Conservation (phyloP, 2,329 filamentous ascomycete genomes). For the Colletotrichum sp. region DNA sequence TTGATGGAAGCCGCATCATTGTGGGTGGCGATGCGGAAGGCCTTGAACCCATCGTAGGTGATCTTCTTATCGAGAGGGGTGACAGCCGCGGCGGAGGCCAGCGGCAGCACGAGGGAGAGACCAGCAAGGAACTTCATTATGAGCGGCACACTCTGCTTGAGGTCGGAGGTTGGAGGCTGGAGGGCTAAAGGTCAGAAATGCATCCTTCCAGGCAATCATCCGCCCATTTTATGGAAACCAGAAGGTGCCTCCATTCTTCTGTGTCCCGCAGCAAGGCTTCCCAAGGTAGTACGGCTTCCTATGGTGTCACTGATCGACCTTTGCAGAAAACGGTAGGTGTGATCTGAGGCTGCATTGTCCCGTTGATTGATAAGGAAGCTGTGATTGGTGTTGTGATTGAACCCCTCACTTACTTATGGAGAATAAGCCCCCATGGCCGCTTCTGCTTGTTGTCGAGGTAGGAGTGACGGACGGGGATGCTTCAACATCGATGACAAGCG, state of each 20-base stretch:
- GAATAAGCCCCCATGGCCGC: background rate
- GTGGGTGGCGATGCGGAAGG: slow-evolving; percentile 49
- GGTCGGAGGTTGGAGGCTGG: background rate
- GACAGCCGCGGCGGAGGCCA: slow-evolving; percentile 13
- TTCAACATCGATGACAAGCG: background rate
- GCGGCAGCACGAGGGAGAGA: slow-evolving; percentile 6
- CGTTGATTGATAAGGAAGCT: background rate
- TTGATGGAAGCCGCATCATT: slow-evolving; percentile 40
- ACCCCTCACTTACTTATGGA: background rate
- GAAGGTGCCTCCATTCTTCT: background rate
- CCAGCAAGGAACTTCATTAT: slow-evolving; percentile 17
- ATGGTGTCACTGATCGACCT: background rate
- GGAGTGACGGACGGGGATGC: background rate
- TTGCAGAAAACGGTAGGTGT: slow-evolving; percentile 21
- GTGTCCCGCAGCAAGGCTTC: accelerated
- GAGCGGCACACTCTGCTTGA: background rate
- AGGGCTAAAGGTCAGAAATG: accelerated
- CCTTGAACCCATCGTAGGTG: slow-evolving; percentile 38
- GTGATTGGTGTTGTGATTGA: background rate
- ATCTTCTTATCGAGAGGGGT: slow-evolving; percentile 14
- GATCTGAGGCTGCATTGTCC: slow-evolving; percentile 1
- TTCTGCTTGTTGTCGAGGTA: background rate
- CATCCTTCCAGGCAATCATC: background rate
- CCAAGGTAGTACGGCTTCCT: background rate
- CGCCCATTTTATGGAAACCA: background rate